Evolutionary conservation across 345 rosid species (phyloP).

Genomic region (Litchi chinensis): DNA sequence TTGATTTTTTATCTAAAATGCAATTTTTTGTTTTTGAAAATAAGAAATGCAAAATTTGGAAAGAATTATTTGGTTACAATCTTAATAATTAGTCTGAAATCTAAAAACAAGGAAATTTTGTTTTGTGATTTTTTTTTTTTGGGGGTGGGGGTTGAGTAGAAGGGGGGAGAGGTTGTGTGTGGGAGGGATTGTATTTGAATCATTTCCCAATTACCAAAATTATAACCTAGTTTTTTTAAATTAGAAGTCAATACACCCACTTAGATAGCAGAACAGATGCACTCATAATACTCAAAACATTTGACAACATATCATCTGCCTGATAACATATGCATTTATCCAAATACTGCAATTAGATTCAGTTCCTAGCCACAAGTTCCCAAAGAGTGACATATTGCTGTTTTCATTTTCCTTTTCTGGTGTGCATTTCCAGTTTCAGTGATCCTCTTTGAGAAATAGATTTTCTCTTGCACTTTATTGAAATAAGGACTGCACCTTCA

Average conservation of each 20-base stretch:
- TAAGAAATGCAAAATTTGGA: neutral
- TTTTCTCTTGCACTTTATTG: neutral
- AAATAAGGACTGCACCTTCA: neutral
- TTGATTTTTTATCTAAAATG: neutral
- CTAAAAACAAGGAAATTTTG: neutral
- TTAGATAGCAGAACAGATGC: too few relatives aligned
- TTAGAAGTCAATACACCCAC: neutral
- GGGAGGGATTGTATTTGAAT: too few relatives aligned
- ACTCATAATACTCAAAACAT: neutral
- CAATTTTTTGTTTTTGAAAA: neutral
- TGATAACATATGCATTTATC: neutral
- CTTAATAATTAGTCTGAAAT: neutral
- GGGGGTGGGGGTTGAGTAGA: too few relatives aligned
- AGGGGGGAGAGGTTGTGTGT: too few relatives aligned
- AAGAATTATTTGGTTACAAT: neutral
- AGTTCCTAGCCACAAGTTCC: neutral
- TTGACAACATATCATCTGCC: neutral
- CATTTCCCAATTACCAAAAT: neutral
- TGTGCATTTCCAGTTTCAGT: neutral
- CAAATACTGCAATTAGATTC: neutral
- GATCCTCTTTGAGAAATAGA: neutral
- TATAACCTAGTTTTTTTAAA: neutral
- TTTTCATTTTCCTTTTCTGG: neutral
- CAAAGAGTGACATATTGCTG: slow-evolving; percentile 2
- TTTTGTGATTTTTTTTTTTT: neutral